A percentile compares a stretch with the other conserved stretches of the same genome.
phyloP scores from a whole-genome alignment of 2,329 filamentous ascomycete species.

The Didymella lethalis region DNA sequence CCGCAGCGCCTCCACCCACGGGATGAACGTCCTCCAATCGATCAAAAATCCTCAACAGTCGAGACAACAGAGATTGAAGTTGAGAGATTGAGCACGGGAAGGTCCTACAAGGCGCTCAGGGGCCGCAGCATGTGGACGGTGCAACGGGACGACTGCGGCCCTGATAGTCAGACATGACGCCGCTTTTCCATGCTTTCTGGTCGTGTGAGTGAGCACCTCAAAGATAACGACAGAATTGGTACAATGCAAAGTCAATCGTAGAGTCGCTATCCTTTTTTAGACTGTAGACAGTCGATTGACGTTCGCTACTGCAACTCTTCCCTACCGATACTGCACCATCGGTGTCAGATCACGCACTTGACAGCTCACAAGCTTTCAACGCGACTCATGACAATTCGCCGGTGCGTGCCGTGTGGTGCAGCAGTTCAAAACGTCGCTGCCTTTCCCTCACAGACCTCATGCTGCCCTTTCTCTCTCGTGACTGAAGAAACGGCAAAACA shows the following conservation, averaged over 20 bases:
- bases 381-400: conserved; percentile 13
- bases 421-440: conserved; percentile 12
- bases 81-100: conserved; percentile 16
- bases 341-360: conserved; percentile 6
- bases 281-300: not conserved
- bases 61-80: conserved; percentile 5
- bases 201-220: not conserved
- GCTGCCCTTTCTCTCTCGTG: conserved; percentile 3
- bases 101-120: conserved; percentile 12
- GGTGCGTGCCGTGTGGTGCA: conserved; percentile 9
- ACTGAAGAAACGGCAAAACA: conserved; percentile 1
- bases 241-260: conserved; percentile 9
- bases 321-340: conserved; percentile 13
- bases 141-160: conserved; percentile 1
- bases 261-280: conserved; percentile 6
- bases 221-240: not conserved
- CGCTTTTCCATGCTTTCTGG: not conserved
- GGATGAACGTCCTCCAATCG: conserved; percentile 10
- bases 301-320: conserved; percentile 5
- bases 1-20: conserved; percentile 14
- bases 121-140: conserved; percentile 4
- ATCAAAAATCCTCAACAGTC: not conserved
- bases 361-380: conserved; percentile 14
- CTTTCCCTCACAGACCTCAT: conserved; percentile 1
- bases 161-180: conserved; percentile 2